phyloP scores from a whole-genome alignment of 768 basidiomycete genomes.

The Kwoniella europaea region DNA sequence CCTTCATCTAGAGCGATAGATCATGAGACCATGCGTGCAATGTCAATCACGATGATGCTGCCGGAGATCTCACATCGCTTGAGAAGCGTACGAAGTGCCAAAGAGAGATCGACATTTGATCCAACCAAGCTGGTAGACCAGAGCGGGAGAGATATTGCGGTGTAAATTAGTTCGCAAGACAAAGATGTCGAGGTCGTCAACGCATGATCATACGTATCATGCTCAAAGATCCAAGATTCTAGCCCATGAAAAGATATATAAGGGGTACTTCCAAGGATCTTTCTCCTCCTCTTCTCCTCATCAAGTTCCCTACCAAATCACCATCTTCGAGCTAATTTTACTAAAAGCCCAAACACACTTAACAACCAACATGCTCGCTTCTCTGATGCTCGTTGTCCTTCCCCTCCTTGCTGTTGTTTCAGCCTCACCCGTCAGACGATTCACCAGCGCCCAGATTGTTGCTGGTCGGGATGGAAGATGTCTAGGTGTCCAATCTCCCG shows the following conservation, averaged over 20 bases:
- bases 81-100: background rate
- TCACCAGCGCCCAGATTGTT: conserved; percentile 24
- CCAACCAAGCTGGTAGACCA: background rate
- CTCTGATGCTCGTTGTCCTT: conserved; percentile 23
- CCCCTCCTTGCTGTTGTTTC: conserved; percentile 8
- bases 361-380: conserved; percentile 4
- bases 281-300: background rate
- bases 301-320: background rate
- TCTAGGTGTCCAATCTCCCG: conserved; percentile 4
- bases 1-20: background rate
- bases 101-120: background rate
- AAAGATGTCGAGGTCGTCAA: background rate
- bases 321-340: background rate
- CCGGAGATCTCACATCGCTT: background rate
- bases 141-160: background rate
- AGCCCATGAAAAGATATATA: background rate
- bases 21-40: background rate
- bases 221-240: background rate
- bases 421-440: conserved; percentile 12
- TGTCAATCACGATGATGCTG: too few species aligned
- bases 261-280: background rate
- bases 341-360: background rate
- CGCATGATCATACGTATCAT: background rate
- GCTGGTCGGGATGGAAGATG: conserved; percentile 24
- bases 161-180: background rate